Evolutionary conservation across 441 rosid genomes (phyloP), one percentile per base, ranked within the genome.

Genomic region (Adansonia madagascariensis): DNA sequence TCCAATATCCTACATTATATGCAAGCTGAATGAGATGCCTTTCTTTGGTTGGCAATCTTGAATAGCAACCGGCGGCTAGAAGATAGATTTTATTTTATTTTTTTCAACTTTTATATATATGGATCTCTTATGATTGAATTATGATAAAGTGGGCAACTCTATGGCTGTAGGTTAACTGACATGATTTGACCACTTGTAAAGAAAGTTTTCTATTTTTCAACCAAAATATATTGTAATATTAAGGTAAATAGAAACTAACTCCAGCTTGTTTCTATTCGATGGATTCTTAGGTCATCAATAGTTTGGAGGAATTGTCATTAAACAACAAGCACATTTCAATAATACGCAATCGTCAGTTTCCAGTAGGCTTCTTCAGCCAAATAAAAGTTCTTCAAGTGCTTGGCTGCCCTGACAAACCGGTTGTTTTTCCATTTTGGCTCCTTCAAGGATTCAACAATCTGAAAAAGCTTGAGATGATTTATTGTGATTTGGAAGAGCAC

Each of bases 301-400:
- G 75, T 14, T 53, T 85, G 73, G 78, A 74, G 61, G 60, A 53
- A 50, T 11, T 85, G 71, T 0, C 74, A 6, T 4, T 78, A 41
- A 9, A 17, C 8, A 55, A 68, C 47, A 71, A 74, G 15, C 82
- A 80, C 20, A 20, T 49, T 3, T 15, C 5, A 8, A 71, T 31
- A 74, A 50, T 84, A 18, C 3, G 69, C 20, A 15, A 74, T 63
- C 9, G 10, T 59, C 68, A 46, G 35, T 44, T 60, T 74, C 50
- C n/a, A 17, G 50, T 46, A 27, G 46, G 10, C 8, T 6, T 6
- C 65, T 78, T 64, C 47, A 15, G 12, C 66, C 22, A 62, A 6
- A 18, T 84, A n/a, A 71, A 79, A 56, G 0, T 0, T 44, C 71
- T 80, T 17, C 0, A 27, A 59, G 44, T 74, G 43, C 11, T 22